phyloP scores from a whole-genome alignment of 2,329 filamentous ascomycete species.

The Neonectria sp. region DNA sequence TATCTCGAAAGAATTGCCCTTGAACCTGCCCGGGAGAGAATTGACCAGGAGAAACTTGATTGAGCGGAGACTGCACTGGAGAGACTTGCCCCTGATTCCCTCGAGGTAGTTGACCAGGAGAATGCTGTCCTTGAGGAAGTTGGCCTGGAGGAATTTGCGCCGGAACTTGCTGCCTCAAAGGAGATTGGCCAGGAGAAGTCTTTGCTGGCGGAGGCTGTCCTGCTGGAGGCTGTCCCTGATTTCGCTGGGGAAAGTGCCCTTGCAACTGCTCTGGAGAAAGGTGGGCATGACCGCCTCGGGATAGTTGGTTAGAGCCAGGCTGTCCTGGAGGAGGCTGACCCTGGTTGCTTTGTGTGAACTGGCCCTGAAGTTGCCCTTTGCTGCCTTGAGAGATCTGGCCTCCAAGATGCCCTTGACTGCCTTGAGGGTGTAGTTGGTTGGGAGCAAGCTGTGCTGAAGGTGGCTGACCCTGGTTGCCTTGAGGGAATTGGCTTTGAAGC shows the following conservation, averaged over 20 bases:
- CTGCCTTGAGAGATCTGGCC: neutral
- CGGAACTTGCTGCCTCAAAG: neutral
- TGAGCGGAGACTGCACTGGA: neutral
- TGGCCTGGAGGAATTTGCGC: neutral
- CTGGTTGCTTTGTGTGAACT: neutral
- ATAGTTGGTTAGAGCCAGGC: neutral
- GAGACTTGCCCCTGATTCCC: conserved; percentile 8
- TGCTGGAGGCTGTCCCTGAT: neutral
- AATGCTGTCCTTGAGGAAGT: neutral
- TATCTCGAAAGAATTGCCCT: too few species aligned
- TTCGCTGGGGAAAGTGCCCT: neutral
- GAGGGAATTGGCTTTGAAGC: neutral
- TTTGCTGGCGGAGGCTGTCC: neutral
- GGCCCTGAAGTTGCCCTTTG: neutral
- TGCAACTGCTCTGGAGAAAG: neutral
- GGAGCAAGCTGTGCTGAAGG: conserved; percentile 12
- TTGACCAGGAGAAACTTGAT: neutral
- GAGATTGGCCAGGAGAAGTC: neutral
- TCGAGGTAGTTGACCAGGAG: conserved; percentile 4
- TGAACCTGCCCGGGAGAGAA: conserved; percentile 8
- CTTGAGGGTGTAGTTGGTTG: neutral
- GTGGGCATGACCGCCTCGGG: neutral
- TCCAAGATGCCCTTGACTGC: neutral
- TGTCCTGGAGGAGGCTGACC: neutral
- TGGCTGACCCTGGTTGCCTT: neutral